Base-by-base conservation (phyloP, 1,284 basidiomycete genomes). In the Papiliotrema flavescens region DNA sequence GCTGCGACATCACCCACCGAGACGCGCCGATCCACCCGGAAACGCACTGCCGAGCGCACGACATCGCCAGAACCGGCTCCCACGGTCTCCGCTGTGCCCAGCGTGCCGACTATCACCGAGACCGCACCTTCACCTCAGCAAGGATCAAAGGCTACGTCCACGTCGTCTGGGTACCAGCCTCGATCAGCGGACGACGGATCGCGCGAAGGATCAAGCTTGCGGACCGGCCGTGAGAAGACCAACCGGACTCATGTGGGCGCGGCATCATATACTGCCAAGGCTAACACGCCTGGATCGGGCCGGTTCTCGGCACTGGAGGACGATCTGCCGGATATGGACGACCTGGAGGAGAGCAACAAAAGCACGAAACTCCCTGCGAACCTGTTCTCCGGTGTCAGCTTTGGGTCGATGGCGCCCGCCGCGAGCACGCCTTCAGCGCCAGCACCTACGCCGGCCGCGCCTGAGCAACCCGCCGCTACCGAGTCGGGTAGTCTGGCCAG, bases 221-320 rank as follows among this genome's bases (percentile, higher is more conserved):
- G 73, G 41, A 71, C 71, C 23, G 62, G 62, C 11, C 58, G 67
- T 19, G 67, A 69, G 26, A 62, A 64, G 32, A 64, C 64, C 17
- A 65, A 67, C 50, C 57, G 74, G 39, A 59, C 65, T 23, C 74
- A 76, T 61, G 57, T 57, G n/a, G 66, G 69, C 14, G 66, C 72
- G 0, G 70, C 71, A 6, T 65, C 54, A 46, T 70, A 66, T 48
- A 59, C 58, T 22, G 71, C 69, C 22, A 62, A 71, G 39, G 67
- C 68, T 1, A 65, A 64, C 6, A 65, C 66, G 19, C 69, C 73
- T 13, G 48, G 49, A 11, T 58, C 60, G 2, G 74, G 74, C 23
- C 60, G 73, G 26, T 75, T 66, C 56, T 76, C 74, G 0, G 74
- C 74, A 6, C 65, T 63, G 23, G 74, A 76, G 26, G 74, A 76